A percentile compares a stretch with the other conserved stretches of the same genome.
These are phyloP conservation scores for Fonsecaea monophora DNA, from an alignment of 2,329 filamentous ascomycete species.

Conservation along the genomic window DNA sequence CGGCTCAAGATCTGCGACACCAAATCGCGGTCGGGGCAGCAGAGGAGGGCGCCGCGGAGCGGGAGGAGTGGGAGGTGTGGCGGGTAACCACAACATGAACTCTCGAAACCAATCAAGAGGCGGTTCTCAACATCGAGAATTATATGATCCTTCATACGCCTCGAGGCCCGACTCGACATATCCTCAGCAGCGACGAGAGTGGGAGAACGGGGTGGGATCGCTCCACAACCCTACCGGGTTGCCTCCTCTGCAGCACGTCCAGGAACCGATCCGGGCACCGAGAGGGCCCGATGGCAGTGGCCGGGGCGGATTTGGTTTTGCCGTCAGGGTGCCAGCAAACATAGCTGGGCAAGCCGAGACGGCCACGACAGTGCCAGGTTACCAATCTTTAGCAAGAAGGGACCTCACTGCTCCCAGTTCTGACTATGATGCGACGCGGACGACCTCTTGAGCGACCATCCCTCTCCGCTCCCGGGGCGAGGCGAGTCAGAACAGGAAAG, in stretches of 20 bases:
- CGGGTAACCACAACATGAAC: conserved; percentile 44
- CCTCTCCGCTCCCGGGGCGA: neutral
- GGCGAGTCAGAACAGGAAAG: neutral
- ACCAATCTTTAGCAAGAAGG: neutral
- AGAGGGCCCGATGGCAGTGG: conserved; percentile 79
- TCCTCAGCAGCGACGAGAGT: conserved; percentile 51
- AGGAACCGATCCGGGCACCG: conserved; percentile 71
- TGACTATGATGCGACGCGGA: neutral
- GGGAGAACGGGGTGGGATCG: conserved; percentile 2
- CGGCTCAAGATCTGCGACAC: conserved; percentile 46
- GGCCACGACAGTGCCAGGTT: neutral
- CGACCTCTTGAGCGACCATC: neutral
- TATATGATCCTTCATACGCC: conserved; percentile 79
- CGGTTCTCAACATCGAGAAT: conserved; percentile 58
- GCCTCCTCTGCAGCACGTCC: neutral
- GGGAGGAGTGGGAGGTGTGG: conserved; percentile 42
- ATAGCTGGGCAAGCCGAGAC: neutral
- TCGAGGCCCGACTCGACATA: conserved; percentile 65
- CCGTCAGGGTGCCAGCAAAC: neutral
- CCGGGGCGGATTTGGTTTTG: conserved; percentile 79
- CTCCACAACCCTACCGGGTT: neutral
- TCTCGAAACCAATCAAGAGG: conserved; percentile 40
- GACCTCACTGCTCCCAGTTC: neutral
- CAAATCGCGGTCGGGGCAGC: conserved; percentile 47
- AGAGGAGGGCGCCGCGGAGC: conserved; percentile 29